Conservation (phyloP, 1,139 yeast species). For the Kluyveromyces marxianus region DNA sequence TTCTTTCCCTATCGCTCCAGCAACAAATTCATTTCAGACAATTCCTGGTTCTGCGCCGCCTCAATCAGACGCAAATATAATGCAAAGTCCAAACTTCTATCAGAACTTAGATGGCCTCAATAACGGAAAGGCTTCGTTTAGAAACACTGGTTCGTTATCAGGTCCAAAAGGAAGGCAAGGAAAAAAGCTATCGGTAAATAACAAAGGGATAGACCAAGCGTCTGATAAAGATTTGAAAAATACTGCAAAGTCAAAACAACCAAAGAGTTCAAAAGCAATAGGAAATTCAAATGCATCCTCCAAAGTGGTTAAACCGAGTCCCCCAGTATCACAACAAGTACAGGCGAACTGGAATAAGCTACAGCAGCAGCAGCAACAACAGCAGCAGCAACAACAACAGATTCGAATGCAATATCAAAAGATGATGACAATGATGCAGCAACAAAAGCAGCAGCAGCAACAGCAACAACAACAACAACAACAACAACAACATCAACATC, state of each 20-base stretch:
- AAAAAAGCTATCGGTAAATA: not conserved
- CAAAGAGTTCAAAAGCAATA: no score
- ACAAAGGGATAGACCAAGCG: not conserved
- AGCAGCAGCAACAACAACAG: slow-evolving; percentile 8
- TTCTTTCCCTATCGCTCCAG: not conserved
- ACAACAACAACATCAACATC: no score
- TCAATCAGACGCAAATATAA: no score
- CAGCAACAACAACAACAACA: slow-evolving; percentile 8
- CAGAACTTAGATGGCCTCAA: no score
- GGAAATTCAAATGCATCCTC: not conserved
- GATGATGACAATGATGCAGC: slow-evolving; percentile 6
- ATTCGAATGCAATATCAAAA: slow-evolving; percentile 5
- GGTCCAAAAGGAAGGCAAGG: not conserved
- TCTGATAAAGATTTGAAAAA: not conserved
- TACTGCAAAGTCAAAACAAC: not conserved
- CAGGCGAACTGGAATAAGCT: slow-evolving; percentile 7
- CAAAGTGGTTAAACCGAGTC: slow-evolving; percentile 2
- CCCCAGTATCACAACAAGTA: slow-evolving; percentile 6
- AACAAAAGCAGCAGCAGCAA: slow-evolving; percentile 10
- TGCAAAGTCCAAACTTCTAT: no score
- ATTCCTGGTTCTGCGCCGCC: not conserved
- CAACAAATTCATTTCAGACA: not conserved
- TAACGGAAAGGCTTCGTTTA: no score
- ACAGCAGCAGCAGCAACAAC: slow-evolving; percentile 13
- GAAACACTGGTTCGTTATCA: not conserved